phyloP scores from a whole-genome alignment of 2,329 filamentous ascomycete species.

The Bipolaris gigantea region DNA sequence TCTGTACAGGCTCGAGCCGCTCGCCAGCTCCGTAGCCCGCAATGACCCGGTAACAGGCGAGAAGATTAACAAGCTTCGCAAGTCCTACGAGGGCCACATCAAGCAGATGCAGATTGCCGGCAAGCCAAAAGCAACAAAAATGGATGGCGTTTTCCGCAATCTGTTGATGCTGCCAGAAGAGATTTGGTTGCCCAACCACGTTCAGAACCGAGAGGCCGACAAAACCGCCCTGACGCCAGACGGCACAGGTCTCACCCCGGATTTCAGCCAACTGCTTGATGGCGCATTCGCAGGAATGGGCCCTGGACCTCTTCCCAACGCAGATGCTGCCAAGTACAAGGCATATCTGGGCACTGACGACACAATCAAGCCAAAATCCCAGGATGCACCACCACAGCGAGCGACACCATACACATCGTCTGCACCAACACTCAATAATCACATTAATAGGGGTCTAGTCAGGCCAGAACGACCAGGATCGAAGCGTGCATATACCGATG shows the following conservation, averaged over 20 bases:
- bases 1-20: constrained; percentile 58
- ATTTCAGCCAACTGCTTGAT: constrained; percentile 42
- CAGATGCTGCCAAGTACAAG: constrained; percentile 49
- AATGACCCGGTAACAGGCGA: constrained; percentile 64
- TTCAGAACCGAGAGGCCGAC: constrained; percentile 46
- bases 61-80: constrained; percentile 65
- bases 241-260: constrained; percentile 27
- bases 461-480: constrained; percentile 68
- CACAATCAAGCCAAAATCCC: constrained; percentile 32
- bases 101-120: constrained; percentile 54
- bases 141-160: constrained; percentile 41
- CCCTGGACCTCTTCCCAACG: constrained; percentile 47
- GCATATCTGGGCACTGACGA: constrained; percentile 52
- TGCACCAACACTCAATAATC: constrained; percentile 40
- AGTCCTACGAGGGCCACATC: constrained; percentile 58
- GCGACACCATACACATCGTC: constrained; percentile 22
- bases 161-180: constrained; percentile 46
- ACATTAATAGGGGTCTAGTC: constrained; percentile 48
- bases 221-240: constrained; percentile 33
- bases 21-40: constrained; percentile 62
- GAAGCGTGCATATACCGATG: constrained; percentile 76
- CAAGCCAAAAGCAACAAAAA: constrained; percentile 52
- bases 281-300: constrained; percentile 47
- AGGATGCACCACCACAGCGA: constrained; percentile 28
- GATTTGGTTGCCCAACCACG: constrained; percentile 46